Evolutionary conservation across 2,329 filamentous ascomycete genomes (phyloP).

Genomic region (Cercospora janseana): DNA sequence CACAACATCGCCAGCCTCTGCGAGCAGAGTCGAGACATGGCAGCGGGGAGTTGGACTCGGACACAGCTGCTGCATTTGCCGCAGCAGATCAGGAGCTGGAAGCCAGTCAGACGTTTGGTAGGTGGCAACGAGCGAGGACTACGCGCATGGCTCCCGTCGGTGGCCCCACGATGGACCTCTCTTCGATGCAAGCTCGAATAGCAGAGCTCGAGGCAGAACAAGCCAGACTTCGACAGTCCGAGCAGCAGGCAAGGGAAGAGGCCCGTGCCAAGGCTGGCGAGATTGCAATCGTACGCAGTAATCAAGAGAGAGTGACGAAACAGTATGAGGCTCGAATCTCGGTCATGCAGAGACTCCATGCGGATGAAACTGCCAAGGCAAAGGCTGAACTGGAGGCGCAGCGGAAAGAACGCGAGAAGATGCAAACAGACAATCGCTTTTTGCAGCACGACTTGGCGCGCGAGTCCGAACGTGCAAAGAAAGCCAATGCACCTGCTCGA

Average conservation of each 20-base stretch:
- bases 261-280: constrained; percentile 68
- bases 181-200: constrained; percentile 44
- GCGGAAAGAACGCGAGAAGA: constrained; percentile 63
- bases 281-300: constrained; percentile 70
- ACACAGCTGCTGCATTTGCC: constrained; percentile 36
- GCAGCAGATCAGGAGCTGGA: constrained; percentile 36
- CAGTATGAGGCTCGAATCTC: constrained; percentile 63
- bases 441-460: constrained; percentile 69
- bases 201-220: constrained; percentile 49
- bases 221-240: constrained; percentile 39
- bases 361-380: constrained; percentile 63
- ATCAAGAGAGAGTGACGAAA: constrained; percentile 60
- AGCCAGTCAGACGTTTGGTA: constrained; percentile 27
- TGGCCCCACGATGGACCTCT: constrained; percentile 26
- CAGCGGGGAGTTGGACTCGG: constrained; percentile 25
- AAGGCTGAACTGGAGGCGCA: constrained; percentile 64
- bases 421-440: constrained; percentile 69
- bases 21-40: constrained; percentile 13
- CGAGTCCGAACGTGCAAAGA: constrained; percentile 54
- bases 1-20: constrained; percentile 10
- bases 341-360: constrained; percentile 61
- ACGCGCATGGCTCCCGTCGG: background rate
- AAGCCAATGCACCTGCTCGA: constrained; percentile 37
- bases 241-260: constrained; percentile 46
- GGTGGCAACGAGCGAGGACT: constrained; percentile 26